Evolutionary conservation across 768 basidiomycete species (phyloP).

Genomic region (Dentipellis fragilis): DNA sequence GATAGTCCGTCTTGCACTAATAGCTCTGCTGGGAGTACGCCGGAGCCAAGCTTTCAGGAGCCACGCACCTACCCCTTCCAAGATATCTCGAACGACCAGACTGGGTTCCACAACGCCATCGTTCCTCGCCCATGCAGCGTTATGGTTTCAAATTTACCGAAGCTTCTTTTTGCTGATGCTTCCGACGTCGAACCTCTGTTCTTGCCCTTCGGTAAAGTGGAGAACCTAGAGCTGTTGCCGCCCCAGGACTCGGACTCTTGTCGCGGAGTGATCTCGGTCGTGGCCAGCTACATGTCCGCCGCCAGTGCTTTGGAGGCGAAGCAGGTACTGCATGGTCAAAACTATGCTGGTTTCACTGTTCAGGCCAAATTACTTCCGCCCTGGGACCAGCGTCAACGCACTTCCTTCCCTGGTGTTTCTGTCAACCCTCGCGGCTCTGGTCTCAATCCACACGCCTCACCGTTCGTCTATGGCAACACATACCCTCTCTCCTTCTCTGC

Average conservation of each 20-base stretch:
- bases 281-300: slow-evolving; percentile 53
- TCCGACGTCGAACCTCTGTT: slow-evolving; percentile 66
- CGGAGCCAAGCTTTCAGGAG: not conserved
- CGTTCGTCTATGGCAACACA: slow-evolving; percentile 15
- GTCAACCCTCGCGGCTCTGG: slow-evolving; percentile 15
- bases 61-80: slow-evolving; percentile 1
- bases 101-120: not conserved
- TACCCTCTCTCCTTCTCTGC: slow-evolving; percentile 8
- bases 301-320: slow-evolving; percentile 57
- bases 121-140: slow-evolving; percentile 22
- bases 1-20: slow-evolving; percentile 19
- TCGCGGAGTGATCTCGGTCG: slow-evolving; percentile 37
- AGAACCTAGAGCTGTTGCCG: slow-evolving; percentile 44
- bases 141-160: slow-evolving; percentile 56
- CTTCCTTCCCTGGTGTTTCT: not conserved
- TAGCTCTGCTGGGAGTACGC: not conserved
- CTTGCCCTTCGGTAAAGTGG: slow-evolving; percentile 61
- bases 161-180: slow-evolving; percentile 53
- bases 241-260: slow-evolving; percentile 21
- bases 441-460: slow-evolving; percentile 25
- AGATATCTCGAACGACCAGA: not conserved
- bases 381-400: not conserved
- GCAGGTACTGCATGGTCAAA: slow-evolving; percentile 48
- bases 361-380: slow-evolving; percentile 22
- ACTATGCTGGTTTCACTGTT: slow-evolving; percentile 40